Conservation (phyloP, 345 rosid genomes). For the Citrus australasica region DNA sequence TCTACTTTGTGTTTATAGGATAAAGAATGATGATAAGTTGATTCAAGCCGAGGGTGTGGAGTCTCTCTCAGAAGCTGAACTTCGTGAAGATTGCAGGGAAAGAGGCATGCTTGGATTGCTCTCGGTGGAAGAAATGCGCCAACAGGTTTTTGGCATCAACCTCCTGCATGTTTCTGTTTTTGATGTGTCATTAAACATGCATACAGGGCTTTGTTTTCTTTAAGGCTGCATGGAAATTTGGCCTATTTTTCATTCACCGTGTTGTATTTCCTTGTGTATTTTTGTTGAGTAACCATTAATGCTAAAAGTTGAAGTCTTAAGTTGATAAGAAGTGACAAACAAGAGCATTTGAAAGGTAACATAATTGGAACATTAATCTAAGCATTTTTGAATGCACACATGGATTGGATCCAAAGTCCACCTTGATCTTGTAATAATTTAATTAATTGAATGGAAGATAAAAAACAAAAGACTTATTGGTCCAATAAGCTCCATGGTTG, state of each 20-base stretch:
- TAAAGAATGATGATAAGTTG: slow-evolving; percentile 65
- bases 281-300: background rate
- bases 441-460: background rate
- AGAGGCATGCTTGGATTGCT: slow-evolving; percentile 68
- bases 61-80: slow-evolving; percentile 69
- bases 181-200: background rate
- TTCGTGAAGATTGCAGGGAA: slow-evolving; percentile 76
- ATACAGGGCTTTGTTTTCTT: no score
- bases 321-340: background rate
- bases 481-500: background rate
- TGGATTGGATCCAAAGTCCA: background rate
- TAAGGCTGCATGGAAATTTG: background rate
- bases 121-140: slow-evolving; percentile 74
- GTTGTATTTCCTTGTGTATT: background rate
- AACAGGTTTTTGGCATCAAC: slow-evolving; percentile 42
- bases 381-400: background rate
- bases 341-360: background rate
- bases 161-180: background rate
- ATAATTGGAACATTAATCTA: background rate
- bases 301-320: background rate
- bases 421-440: background rate
- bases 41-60: slow-evolving; percentile 71
- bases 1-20: slow-evolving; percentile 26
- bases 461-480: background rate
- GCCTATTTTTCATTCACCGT: background rate